Evolutionary conservation across 257 asterid species (phyloP).

Genomic region (Ilex asprella): DNA sequence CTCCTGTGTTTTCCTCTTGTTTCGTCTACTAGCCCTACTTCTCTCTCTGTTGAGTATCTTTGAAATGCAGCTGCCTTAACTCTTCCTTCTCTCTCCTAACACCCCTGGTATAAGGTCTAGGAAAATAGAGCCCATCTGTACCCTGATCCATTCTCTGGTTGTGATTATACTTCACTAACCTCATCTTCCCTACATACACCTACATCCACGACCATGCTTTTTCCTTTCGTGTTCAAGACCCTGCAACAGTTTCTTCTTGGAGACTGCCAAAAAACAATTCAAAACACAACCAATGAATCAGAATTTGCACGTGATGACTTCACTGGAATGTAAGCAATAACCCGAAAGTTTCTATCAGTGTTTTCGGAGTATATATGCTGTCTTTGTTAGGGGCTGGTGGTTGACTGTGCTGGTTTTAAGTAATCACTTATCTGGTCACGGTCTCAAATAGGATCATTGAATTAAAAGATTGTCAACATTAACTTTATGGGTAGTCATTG

Average conservation of each 20-base stretch:
- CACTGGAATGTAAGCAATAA: too few species aligned
- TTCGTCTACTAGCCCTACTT: too few species aligned
- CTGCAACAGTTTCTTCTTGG: constrained; percentile 48
- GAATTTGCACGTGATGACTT: not conserved
- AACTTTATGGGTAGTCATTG: not conserved
- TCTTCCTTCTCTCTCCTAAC: too few species aligned
- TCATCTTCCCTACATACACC: constrained; percentile 32
- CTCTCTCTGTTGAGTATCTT: too few species aligned
- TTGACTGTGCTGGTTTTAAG: not conserved
- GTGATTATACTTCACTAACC: constrained; percentile 13
- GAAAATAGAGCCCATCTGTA: too few species aligned
- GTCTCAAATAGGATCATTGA: not conserved
- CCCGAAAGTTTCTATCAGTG: too few species aligned
- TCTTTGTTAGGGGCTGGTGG: too few species aligned
- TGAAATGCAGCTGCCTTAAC: too few species aligned
- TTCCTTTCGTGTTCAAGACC: constrained; percentile 23
- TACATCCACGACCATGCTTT: constrained; percentile 32
- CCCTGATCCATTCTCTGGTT: too few species aligned
- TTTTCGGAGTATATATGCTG: not conserved
- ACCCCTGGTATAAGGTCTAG: too few species aligned
- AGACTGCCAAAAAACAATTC: constrained; percentile 15
- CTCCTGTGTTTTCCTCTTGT: too few species aligned
- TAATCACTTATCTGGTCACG: not conserved
- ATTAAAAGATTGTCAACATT: not conserved
- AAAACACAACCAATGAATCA: not conserved